These are phyloP conservation scores for Penicillium fimorum DNA, from an alignment of 495 filamentous ascomycete genomes.

Conservation along the genomic window DNA sequence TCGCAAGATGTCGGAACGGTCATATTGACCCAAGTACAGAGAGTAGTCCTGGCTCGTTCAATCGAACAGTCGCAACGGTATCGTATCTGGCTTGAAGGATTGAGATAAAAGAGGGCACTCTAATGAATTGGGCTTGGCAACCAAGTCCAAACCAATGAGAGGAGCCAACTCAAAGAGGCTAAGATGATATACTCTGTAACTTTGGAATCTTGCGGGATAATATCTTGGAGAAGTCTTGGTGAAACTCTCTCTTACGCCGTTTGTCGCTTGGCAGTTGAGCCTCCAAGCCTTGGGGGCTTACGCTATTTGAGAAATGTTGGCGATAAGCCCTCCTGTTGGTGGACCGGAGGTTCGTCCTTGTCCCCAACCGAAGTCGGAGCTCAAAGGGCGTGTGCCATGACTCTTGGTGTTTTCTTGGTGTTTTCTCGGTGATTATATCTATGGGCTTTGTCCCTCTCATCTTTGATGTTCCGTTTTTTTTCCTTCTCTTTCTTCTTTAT, in stretches of 20 bases:
- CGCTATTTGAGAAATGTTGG: neutral
- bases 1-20: slow-evolving; percentile 4
- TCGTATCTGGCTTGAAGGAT: neutral
- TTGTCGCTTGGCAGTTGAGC: too few relatives aligned
- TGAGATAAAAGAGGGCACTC: neutral
- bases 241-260: too few relatives aligned
- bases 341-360: neutral
- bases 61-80: neutral
- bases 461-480: neutral
- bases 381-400: slow-evolving; percentile 14
- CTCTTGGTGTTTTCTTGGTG: slow-evolving; percentile 6
- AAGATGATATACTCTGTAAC: neutral
- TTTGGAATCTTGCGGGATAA: too few relatives aligned
- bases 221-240: too few relatives aligned
- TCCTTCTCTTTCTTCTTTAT: neutral
- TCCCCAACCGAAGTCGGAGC: slow-evolving; percentile 27
- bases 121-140: neutral
- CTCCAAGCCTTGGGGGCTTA: neutral
- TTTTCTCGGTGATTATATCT: slow-evolving; percentile 1
- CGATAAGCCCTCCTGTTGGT: slow-evolving; percentile 12
- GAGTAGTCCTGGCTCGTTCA: neutral
- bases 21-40: neutral
- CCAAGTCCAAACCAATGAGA: neutral
- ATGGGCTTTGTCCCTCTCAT: neutral
- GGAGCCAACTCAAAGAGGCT: neutral